A percentile compares a stretch with the other conserved stretches of the same genome.
Evolutionary conservation across 371 early-diverging fungal species (phyloP).

Genomic region (Zychaea mexicana): DNA sequence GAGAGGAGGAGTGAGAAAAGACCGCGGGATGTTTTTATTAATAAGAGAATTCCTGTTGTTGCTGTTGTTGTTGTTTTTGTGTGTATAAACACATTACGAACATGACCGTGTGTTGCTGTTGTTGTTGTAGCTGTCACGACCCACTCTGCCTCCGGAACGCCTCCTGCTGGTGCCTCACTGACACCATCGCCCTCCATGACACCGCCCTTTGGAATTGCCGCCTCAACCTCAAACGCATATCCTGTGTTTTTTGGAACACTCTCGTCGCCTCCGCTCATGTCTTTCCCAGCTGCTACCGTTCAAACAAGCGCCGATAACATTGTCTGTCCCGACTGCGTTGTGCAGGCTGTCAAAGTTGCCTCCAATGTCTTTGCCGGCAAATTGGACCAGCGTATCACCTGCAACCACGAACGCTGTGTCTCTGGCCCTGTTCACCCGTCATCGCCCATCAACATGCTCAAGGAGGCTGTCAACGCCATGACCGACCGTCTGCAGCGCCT

Average conservation of each 20-base stretch:
- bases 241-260: constrained; percentile 31
- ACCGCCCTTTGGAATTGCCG: constrained; percentile 34
- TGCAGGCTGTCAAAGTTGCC: constrained; percentile 51
- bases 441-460: constrained; percentile 48
- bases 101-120: too few relatives aligned
- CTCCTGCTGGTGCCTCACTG: background rate
- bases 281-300: constrained; percentile 31
- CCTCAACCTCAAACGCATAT: constrained; percentile 33
- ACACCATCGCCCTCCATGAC: constrained; percentile 16
- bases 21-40: too few relatives aligned
- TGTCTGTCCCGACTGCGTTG: constrained; percentile 48
- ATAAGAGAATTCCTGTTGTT: too few relatives aligned
- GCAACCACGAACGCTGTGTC: constrained; percentile 40
- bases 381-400: constrained; percentile 45
- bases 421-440: constrained; percentile 28
- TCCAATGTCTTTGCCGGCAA: constrained; percentile 54
- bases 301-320: constrained; percentile 34
- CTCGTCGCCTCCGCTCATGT: constrained; percentile 24
- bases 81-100: too few relatives aligned
- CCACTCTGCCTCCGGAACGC: constrained; percentile 6
- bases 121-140: constrained; percentile 5
- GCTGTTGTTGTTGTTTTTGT: too few relatives aligned
- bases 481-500: constrained; percentile 58
- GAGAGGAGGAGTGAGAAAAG: too few relatives aligned
- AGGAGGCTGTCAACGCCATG: constrained; percentile 70